Base-by-base conservation (phyloP, 2,329 filamentous ascomycete genomes). In the Fusarium denticulatum region DNA sequence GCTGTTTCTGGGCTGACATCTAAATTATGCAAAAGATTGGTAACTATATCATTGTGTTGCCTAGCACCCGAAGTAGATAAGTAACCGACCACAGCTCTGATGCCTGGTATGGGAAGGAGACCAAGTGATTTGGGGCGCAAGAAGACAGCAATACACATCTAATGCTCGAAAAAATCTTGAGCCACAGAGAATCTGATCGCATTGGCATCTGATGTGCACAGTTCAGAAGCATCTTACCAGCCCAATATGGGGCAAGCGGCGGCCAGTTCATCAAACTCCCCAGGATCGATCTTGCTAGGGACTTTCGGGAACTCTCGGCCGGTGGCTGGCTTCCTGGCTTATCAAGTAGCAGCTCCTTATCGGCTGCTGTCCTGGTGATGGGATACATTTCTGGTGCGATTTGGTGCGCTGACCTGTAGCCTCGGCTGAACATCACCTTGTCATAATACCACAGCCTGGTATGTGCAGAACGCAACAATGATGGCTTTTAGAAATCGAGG, bases 401-500 rank as follows among this genome's bases (percentile, higher is more conserved):
- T 28, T 12, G 18, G 24, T 28, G 4, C 6, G 24, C 24, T 13
- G 43, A 10, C 4, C 2, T 22, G 18, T 7, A 5, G 6, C 12
- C 4, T 46, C 0, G 8, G 18, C 28, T 20, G 43, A 7, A 14
- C 13, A 14, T 28, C 13, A 14, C 22, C 28, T 8, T 12, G 22
- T 22, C 28, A 8, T 5, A 7, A 15, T 22, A 46, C 28, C 10
- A 22, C 2, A 5, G 28, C 24, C 8, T 1, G 13, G 6, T 22
- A 46, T 4, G 10, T 14, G 12, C 5, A 46, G 13, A 46, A 22
- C 5, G 3, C 2, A 15, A 28, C 1, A 14, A 20, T 5, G 1
- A 8, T 28, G 5, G 24, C 15, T 26, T 45, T 28, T 7, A 10
- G 16, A 10, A 20, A 26, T 10, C 0, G 14, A 12, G 7, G 43